phyloP scores from a whole-genome alignment of 1,284 basidiomycete species.

The Vanrija pseudolonga region DNA sequence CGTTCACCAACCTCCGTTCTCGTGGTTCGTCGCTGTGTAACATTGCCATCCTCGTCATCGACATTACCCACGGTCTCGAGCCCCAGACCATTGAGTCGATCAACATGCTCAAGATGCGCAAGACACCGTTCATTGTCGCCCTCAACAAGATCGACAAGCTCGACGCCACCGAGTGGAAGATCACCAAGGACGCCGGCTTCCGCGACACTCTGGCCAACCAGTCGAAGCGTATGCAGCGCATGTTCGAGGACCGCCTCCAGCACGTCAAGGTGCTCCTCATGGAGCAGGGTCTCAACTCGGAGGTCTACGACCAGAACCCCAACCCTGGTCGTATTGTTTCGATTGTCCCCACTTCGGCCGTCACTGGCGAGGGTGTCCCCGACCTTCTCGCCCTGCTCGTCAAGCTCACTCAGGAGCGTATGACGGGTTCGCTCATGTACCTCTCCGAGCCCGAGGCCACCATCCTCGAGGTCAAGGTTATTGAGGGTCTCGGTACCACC shows the following conservation, averaged over 20 bases:
- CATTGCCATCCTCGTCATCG: constrained; percentile 97
- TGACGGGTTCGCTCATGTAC: constrained; percentile 98
- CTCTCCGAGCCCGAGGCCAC: constrained; percentile 97
- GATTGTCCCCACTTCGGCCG: constrained; percentile 93
- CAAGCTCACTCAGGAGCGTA: constrained; percentile 95
- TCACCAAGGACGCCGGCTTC: constrained; percentile 89
- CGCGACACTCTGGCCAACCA: constrained; percentile 88
- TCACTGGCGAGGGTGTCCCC: constrained; percentile 98
- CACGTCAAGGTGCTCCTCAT: constrained; percentile 90
- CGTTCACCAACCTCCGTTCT: constrained; percentile 94
- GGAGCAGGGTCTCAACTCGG: constrained; percentile 94
- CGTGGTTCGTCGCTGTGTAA: constrained; percentile 98
- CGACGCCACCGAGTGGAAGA: constrained; percentile 71
- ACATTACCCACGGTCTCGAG: constrained; percentile 99
- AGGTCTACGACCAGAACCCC: constrained; percentile 97
- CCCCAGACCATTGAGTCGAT: constrained; percentile 96
- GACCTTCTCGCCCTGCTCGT: constrained; percentile 99
- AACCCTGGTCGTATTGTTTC: constrained; percentile 92
- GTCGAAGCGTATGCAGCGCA: constrained; percentile 72
- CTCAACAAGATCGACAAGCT: constrained; percentile 68
- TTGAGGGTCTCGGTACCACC: constrained; percentile 96
- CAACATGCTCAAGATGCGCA: constrained; percentile 84
- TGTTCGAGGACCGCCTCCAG: constrained; percentile 85
- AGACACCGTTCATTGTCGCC: constrained; percentile 98
- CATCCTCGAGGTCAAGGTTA: constrained; percentile 98